phyloP scores from a whole-genome alignment of 257 asterid genomes.

The Leonotis leonurus region DNA sequence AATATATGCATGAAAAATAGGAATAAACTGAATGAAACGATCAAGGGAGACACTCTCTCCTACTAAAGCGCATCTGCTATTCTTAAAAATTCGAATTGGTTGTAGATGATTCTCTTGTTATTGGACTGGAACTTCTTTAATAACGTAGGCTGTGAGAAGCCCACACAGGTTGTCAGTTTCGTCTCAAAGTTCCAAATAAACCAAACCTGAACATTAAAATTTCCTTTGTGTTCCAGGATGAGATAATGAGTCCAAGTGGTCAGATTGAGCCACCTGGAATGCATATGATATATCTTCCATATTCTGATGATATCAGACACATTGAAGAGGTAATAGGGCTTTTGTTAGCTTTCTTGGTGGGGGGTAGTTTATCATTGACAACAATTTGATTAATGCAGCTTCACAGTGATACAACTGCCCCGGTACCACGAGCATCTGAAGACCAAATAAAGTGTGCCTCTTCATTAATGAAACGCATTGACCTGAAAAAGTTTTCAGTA shows the following conservation, averaged over 20 bases:
- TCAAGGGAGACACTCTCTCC: not conserved
- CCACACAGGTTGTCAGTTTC: conserved; percentile 1
- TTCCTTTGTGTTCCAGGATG: conserved; percentile 51
- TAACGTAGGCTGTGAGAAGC: too few species aligned
- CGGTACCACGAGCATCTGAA: conserved; percentile 59
- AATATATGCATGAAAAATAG: not conserved
- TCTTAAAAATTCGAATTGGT: too few species aligned
- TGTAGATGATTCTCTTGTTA: too few species aligned
- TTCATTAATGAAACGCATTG: conserved; percentile 63
- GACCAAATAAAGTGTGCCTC: conserved; percentile 76
- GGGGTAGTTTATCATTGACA: conserved; percentile 8
- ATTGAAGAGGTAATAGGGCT: conserved; percentile 67
- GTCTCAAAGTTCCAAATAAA: not conserved
- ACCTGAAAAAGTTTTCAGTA: conserved; percentile 81
- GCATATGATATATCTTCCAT: conserved; percentile 95
- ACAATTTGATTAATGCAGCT: conserved; percentile 39
- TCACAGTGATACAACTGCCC: conserved; percentile 36
- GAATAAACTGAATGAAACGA: not conserved
- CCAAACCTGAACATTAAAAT: conserved; percentile 7
- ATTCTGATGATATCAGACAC: conserved; percentile 83
- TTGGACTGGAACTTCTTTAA: too few species aligned
- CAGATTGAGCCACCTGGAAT: conserved; percentile 99
- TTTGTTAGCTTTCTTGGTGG: conserved; percentile 11
- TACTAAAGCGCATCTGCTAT: too few species aligned
- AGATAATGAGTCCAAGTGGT: conserved; percentile 62